Evolutionary conservation across 768 basidiomycete species (phyloP), one percentile per base, ranked within the genome.

Genomic region (Cystofilobasidium bisporidii): DNA sequence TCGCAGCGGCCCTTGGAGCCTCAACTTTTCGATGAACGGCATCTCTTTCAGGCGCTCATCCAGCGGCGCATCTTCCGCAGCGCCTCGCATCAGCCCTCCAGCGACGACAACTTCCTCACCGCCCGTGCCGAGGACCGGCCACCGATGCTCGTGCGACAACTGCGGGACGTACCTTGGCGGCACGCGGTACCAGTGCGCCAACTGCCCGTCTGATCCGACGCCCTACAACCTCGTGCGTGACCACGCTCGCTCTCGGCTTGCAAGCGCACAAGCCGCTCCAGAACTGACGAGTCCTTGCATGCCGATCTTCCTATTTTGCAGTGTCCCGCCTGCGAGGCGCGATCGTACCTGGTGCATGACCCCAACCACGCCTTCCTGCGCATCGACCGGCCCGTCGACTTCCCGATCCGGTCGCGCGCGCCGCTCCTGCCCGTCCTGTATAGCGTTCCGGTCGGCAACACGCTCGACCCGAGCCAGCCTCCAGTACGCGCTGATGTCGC

Each of bases 331-430:
- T 97, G 92, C 74, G 92, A 97, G 77, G 77, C 79, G 36, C 81
- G 80, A 48, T 94, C 91, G 0, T 89, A 91, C 73, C 77, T 81
- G 9, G 73, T 89, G 22, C 92, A 97, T 73, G 85, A 94, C 74
- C 85, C 90, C 0, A 82, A 82, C 77, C 92, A 97, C 70, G 79
- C 87, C 15, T 97, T 96, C 78, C 84, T 94, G 81, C 93, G 90
- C 73, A 80, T 97, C 40, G 85, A 85, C 40, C 82, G 88, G 24
- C 89, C 87, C 2, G 86, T 93, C 15, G 82, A 89, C 33, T 80
- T 81, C 18, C 82, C 82, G 0, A 79, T 87, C 43, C 78, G 80
- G 59, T 83, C 83, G 0, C 72, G 80, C 0, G 77, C 75, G n/a
- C 83, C 87, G 0, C 79, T 92, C 71, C 75, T 94, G 4, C 88